These are phyloP conservation scores for Sporodiniella umbellata DNA, from an alignment of 371 early-diverging fungal species.

Conservation along the genomic window DNA sequence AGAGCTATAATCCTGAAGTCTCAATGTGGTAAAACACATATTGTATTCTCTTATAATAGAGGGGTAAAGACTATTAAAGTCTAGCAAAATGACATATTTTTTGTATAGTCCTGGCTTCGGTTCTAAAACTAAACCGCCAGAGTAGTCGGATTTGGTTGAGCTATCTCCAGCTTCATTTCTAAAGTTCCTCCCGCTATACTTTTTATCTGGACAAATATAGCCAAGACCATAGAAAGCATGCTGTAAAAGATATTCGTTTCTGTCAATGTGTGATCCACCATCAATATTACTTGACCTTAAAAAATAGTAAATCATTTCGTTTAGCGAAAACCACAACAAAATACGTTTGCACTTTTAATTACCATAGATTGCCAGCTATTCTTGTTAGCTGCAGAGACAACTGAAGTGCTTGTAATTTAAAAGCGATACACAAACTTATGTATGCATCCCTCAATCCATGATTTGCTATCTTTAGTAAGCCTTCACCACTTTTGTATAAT, in stretches of 20 bases:
- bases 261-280: conserved; percentile 83
- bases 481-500: conserved; percentile 55
- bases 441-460: conserved; percentile 79
- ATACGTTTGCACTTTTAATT: too few relatives aligned
- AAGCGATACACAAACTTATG: conserved; percentile 68
- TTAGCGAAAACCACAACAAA: too few relatives aligned
- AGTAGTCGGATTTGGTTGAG: background rate
- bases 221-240: conserved; percentile 90
- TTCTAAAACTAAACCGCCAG: conserved; percentile 98
- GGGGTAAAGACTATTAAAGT: conserved; percentile 99
- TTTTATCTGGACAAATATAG: conserved; percentile 85
- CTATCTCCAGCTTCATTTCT: background rate
- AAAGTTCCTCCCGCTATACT: background rate
- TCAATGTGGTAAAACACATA: conserved; percentile 98
- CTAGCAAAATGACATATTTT: conserved; percentile 93
- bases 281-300: conserved; percentile 64
- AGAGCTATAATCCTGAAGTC: conserved; percentile 30
- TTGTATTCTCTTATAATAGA: conserved; percentile 99
- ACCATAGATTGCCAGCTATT: conserved; percentile 92
- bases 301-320: background rate
- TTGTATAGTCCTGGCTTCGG: conserved; percentile 98
- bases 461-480: conserved; percentile 59
- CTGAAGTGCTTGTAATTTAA: conserved; percentile 81
- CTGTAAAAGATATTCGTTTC: conserved; percentile 96
- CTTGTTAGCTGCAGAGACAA: conserved; percentile 87